Percentiles rank a stretch among this genome's conserved stretches.
Conservation (phyloP, 2,329 filamentous ascomycete species). For the Pestalotiopsis sp. region DNA sequence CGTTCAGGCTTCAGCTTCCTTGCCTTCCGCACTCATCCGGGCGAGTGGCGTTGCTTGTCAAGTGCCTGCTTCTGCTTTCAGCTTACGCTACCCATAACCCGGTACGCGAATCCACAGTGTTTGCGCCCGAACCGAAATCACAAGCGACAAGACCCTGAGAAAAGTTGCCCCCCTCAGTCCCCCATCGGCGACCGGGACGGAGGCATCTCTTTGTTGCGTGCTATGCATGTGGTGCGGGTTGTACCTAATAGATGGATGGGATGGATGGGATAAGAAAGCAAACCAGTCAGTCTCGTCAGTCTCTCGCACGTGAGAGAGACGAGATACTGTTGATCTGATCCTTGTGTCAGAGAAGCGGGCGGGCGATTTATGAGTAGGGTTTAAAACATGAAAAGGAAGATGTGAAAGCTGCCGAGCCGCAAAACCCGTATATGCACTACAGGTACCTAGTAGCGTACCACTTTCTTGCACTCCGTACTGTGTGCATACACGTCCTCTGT, state of each 20-base stretch:
- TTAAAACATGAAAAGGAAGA: background rate
- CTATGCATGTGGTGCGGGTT: too few relatives aligned
- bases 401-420: background rate
- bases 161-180: background rate
- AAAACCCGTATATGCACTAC: background rate
- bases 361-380: background rate
- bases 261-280: too few relatives aligned
- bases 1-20: background rate
- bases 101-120: too few relatives aligned
- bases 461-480: too few relatives aligned
- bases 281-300: too few relatives aligned
- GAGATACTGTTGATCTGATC: background rate
- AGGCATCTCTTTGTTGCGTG: too few relatives aligned
- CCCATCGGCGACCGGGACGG: background rate
- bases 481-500: too few relatives aligned
- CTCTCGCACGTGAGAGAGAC: too few relatives aligned
- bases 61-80: background rate
- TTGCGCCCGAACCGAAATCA: too few relatives aligned
- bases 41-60: background rate
- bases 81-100: background rate
- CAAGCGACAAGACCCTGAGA: too few relatives aligned
- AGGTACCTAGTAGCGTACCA: background rate
- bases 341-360: background rate
- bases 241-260: too few relatives aligned
- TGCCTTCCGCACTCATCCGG: background rate